phyloP scores from a whole-genome alignment of 371 early-diverging fungal species.

The Haplosporangium sp. region DNA sequence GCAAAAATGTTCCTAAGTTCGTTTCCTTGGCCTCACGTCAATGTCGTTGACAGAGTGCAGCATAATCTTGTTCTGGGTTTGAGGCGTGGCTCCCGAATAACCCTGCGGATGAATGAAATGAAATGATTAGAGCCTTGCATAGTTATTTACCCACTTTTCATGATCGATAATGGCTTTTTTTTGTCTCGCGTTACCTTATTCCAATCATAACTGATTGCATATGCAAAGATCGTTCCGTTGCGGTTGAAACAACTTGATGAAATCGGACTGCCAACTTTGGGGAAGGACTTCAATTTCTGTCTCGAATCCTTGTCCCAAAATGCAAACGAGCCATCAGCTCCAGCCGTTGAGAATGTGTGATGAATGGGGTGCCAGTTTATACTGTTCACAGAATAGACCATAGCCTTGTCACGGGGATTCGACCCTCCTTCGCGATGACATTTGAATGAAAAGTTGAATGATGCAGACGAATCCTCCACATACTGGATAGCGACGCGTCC shows the following conservation, averaged over 20 bases:
- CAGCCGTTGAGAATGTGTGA: constrained; percentile 93
- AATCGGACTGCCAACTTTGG: constrained; percentile 75
- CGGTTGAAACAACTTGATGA: constrained; percentile 86
- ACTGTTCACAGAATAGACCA: constrained; percentile 85
- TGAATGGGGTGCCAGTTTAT: constrained; percentile 87
- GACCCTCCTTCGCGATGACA: constrained; percentile 86
- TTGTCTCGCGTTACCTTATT: constrained; percentile 74
- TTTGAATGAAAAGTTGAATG: constrained; percentile 90
- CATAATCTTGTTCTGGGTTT: constrained; percentile 65
- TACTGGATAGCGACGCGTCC: constrained; percentile 95
- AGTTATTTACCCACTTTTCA: neutral
- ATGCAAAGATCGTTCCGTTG: constrained; percentile 93
- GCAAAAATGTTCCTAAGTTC: constrained; percentile 7
- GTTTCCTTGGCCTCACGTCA: constrained; percentile 71
- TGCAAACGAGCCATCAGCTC: constrained; percentile 91
- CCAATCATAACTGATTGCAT: constrained; percentile 98
- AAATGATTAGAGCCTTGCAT: neutral
- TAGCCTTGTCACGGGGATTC: constrained; percentile 60
- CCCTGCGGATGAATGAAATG: constrained; percentile 59
- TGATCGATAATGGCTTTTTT: no score
- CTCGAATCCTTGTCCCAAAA: constrained; percentile 97
- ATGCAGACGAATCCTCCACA: constrained; percentile 81
- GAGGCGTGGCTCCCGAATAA: constrained; percentile 51
- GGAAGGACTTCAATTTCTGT: constrained; percentile 81
- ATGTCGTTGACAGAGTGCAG: constrained; percentile 70